Evolutionary conservation across 257 asterid species (phyloP), one percentile per base, ranked within the genome.

Genomic region (Solanum commersonii): DNA sequence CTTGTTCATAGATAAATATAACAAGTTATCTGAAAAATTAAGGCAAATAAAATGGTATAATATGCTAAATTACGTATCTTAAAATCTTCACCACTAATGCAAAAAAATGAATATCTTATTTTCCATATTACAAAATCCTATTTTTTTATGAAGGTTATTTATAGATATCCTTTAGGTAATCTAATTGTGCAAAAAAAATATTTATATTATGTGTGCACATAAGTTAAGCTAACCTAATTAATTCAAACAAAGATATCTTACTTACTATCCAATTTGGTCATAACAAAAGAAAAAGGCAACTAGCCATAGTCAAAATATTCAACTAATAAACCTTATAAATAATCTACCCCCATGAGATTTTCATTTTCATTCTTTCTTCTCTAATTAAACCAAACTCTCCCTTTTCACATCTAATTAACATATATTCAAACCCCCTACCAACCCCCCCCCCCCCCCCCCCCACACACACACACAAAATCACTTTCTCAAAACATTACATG

Each of bases 231-330:
- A 27, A 68, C 11, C 29, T 5, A 35, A 74, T 60, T 44, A 20
- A n/a, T 35, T 67, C 34, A 67, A 76, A 76, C 73, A 77, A 82
- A 87, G 29, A 86, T 81, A 86, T 78, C 86, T 10, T 67, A 27
- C 89, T 14, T 76, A 34, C 90, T 72, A 81, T 70, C 74, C 90
- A 87, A 38, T 84, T 77, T 90, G 83, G 78, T 88, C 83, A 59
- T 27, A 16, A 68, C 12, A 11, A 6, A 46, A 89, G 85, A 70
- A 34, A 8, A 34, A 29, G 92, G 88, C 89, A 88, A 90, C 88
- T 49, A 42, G 7, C 44, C 37, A 65, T 87, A 87, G 89, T 90
- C 91, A 88, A 83, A 87, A 20, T 68, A 12, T 72, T 46, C 59
- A 87, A 77, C 89, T 34, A n/a, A 35, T 22, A 34, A 29, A 35